phyloP scores from a whole-genome alignment of 2,329 filamentous ascomycete genomes.

The Aureobasidium sp. region DNA sequence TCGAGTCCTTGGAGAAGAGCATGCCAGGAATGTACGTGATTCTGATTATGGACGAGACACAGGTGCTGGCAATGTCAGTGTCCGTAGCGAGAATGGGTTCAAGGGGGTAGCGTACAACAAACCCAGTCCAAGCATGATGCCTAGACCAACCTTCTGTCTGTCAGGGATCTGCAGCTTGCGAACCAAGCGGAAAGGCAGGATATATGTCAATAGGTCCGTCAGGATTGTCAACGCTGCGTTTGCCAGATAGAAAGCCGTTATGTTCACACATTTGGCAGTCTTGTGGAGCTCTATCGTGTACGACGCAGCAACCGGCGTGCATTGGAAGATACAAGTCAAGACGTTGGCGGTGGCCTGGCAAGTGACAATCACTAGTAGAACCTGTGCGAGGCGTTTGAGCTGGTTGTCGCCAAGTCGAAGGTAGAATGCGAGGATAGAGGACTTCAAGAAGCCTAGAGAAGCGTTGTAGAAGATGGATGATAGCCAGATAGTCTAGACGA shows the following conservation, averaged over 20 bases:
- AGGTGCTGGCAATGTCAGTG: neutral
- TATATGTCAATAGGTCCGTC: slow-evolving; percentile 13
- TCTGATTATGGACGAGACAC: slow-evolving; percentile 6
- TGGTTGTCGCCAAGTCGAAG: slow-evolving; percentile 7
- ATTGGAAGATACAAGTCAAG: slow-evolving; percentile 15
- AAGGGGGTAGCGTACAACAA: neutral
- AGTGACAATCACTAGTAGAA: neutral
- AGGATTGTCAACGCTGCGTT: slow-evolving; percentile 10
- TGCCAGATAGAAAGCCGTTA: slow-evolving; percentile 5
- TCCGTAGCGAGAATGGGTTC: neutral
- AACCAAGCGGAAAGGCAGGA: slow-evolving; percentile 12
- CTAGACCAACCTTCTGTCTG: slow-evolving; percentile 10
- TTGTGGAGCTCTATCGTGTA: neutral
- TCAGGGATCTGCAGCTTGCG: slow-evolving; percentile 6
- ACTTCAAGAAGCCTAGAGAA: slow-evolving; percentile 10
- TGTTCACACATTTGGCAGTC: slow-evolving; percentile 10
- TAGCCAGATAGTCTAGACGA: slow-evolving; percentile 5
- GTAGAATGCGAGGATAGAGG: slow-evolving; percentile 15
- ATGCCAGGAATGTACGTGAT: slow-evolving; percentile 17
- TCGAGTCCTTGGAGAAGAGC: slow-evolving; percentile 13
- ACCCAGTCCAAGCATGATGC: slow-evolving; percentile 6
- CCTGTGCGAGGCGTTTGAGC: slow-evolving; percentile 7
- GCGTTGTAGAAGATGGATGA: slow-evolving; percentile 17
- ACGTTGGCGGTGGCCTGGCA: slow-evolving; percentile 16
- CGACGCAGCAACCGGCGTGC: neutral